phyloP scores from a whole-genome alignment of 495 filamentous ascomycete genomes.

The Daldinia vernicosa region DNA sequence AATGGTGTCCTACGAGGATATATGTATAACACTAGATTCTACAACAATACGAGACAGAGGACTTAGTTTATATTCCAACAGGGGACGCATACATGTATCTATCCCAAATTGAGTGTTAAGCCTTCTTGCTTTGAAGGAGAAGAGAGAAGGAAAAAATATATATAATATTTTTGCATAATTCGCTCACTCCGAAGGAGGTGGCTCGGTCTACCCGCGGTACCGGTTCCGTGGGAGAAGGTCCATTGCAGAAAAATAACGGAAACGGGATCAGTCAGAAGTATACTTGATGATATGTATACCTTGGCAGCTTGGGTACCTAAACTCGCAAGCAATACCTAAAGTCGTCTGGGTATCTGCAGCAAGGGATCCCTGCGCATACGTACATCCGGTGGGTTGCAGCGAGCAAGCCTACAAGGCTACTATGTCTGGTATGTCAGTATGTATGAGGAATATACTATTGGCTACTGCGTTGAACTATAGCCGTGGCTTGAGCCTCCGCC shows the following conservation, averaged over 20 bases:
- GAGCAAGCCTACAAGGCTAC: slow-evolving; percentile 15
- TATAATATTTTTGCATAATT: background rate
- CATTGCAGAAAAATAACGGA: background rate
- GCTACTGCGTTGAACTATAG: slow-evolving; percentile 5
- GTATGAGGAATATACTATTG: slow-evolving; percentile 5
- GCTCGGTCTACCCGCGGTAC: slow-evolving; percentile 2
- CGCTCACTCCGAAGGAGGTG: background rate
- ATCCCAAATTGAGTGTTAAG: background rate
- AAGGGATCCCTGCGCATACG: slow-evolving; percentile 26
- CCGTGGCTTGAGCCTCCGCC: background rate
- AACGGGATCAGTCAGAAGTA: slow-evolving; percentile 1
- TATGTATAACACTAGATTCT: background rate
- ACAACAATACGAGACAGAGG: background rate
- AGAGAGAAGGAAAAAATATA: background rate
- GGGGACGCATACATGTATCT: background rate
- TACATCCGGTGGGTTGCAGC: slow-evolving; percentile 28
- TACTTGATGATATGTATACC: too few species aligned
- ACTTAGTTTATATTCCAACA: background rate
- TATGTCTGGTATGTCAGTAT: too few species aligned
- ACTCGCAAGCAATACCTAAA: too few species aligned
- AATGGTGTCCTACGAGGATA: background rate
- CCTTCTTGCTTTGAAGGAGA: background rate
- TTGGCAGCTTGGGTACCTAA: too few species aligned
- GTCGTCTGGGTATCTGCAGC: slow-evolving; percentile 19
- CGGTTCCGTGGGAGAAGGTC: background rate